Evolutionary conservation across 2,329 filamentous ascomycete species (phyloP), one percentile per base, ranked within the genome.

Genomic region (Alternaria incomplexa): DNA sequence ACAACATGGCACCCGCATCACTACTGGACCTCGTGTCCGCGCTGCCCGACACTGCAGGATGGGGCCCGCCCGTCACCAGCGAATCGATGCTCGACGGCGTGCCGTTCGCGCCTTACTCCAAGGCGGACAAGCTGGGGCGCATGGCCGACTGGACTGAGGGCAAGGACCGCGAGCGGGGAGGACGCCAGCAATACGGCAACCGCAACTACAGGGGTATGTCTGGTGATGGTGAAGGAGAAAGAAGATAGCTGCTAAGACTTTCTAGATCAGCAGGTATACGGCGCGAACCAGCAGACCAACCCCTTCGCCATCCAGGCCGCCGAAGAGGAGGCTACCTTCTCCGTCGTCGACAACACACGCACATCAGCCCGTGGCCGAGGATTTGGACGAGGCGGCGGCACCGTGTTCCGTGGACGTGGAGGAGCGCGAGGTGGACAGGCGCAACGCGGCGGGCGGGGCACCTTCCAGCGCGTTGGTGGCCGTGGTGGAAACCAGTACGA

Each of bases 111-210:
- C 96, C 96, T 65, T 99, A 96, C 86, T 97, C 94, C 72, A 99
- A 99, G 84, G 93, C 93, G 80, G 96, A 99, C 86, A 98, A 97
- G 87, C 87, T 99, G 64, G 96, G 96, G 78, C 94, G 96, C 81
- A 98, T 99, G 94, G 96, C 96, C 65, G 96, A 99, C 86, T 99
- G 96, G 96, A 97, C 94, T 51, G 96, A 97, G 79, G 90, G 92
- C 81, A 97, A 97, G 84, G 88, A 89, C 72, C 79, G 85, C 58
- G 93, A 96, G 64, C 86, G 93, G 76, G 91, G 91, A 71, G 92
- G 93, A 66, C 87, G 95, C 79, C 90, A 92, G 81, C 92, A 96
- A 79, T 98, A 97, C 82, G 74, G 79, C 52, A 93, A 95, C 82
- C 88, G 95, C 73, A 96, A 94, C 82, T 97, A 91, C 83, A 90